Evolutionary conservation across 2,329 filamentous ascomycete species (phyloP), one percentile per base, ranked within the genome.

Genomic region (Claviceps pazoutovae): DNA sequence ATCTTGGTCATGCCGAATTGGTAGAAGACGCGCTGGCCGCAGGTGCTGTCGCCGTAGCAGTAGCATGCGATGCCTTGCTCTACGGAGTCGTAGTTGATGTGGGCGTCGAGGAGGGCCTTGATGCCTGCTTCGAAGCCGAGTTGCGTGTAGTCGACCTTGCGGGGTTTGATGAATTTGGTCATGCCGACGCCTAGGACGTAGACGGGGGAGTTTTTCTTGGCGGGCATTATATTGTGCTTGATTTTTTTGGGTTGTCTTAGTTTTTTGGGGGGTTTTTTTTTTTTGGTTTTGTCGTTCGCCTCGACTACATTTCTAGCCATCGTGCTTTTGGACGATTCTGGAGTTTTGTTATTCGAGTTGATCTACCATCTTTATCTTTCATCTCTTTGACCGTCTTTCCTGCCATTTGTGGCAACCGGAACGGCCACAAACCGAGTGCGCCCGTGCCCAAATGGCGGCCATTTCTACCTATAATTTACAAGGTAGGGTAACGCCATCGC

Each of bases 131-230:
- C 90, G 68, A 90, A 96, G 52, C 90, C 90, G 23, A 96, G 82
- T 66, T 95, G 90, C 7, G 88, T 88, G 72, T 96, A 96, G 72
- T 95, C 89, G 58, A 95, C 86, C 67, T 91, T 88, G 52, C 90
- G 82, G 43, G 90, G 90, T 75, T 96, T 96, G 79, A 96, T 91
- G 79, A 97, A 97, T 71, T 95, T 95, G 72, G 91, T 97, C 88
- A 97, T 93, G 73, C 91, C 91, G 60, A 97, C 93, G 74, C 91
- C 91, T 55, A 97, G 82, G 65, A 97, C 87, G 75, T 97, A 97
- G 75, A 74, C 74, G 54, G 75, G 74, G 51, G 73, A 68, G 61
- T 74, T 76, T 59, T 70, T 65, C 58, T 73, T 73, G 61, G 68
- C 68, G 47, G 73, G 66, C 76, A 79, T 79, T 53, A 8, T 19